Conservation (phyloP, 2,329 filamentous ascomycete species). For the Botryotinia narcissicola region DNA sequence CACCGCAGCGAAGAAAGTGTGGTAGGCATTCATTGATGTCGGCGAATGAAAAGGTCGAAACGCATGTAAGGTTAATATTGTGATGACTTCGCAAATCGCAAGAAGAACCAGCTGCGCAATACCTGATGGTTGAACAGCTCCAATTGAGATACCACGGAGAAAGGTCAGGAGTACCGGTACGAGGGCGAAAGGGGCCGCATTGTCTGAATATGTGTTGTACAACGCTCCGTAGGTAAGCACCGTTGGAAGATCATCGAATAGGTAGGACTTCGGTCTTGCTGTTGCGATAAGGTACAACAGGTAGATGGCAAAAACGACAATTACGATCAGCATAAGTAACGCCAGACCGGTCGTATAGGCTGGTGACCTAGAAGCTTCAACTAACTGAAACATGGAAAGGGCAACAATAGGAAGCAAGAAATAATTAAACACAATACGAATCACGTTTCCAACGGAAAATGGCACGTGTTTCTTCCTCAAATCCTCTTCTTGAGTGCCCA, state of each 20-base stretch:
- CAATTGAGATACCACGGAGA: conserved; percentile 83
- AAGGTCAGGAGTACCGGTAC: conserved; percentile 83
- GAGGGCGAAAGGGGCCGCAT: conserved; percentile 84
- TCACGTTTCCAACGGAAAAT: conserved; percentile 74
- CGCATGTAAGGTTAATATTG: conserved; percentile 80
- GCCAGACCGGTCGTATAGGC: conserved; percentile 71
- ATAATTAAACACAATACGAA: conserved; percentile 89
- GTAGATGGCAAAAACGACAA: conserved; percentile 74
- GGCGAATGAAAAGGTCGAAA: conserved; percentile 87
- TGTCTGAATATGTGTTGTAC: conserved; percentile 97
- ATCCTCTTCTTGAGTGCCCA: conserved; percentile 76
- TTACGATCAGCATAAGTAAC: conserved; percentile 67
- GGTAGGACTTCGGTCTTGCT: conserved; percentile 76
- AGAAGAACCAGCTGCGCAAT: conserved; percentile 90
- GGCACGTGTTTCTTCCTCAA: conserved; percentile 87
- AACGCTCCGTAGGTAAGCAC: conserved; percentile 87
- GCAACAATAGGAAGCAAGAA: conserved; percentile 85
- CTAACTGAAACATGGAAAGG: conserved; percentile 86
- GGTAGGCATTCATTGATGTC: conserved; percentile 97
- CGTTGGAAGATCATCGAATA: conserved; percentile 91
- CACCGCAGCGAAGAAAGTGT: conserved; percentile 76
- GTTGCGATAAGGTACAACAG: conserved; percentile 76
- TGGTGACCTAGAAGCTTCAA: conserved; percentile 67
- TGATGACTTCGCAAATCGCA: conserved; percentile 90
- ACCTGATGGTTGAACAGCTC: conserved; percentile 87